A percentile compares a stretch with the other conserved stretches of the same genome.
These are phyloP conservation scores for Clarireedia monteithiana DNA, from an alignment of 2,329 filamentous ascomycete species.

Conservation along the genomic window DNA sequence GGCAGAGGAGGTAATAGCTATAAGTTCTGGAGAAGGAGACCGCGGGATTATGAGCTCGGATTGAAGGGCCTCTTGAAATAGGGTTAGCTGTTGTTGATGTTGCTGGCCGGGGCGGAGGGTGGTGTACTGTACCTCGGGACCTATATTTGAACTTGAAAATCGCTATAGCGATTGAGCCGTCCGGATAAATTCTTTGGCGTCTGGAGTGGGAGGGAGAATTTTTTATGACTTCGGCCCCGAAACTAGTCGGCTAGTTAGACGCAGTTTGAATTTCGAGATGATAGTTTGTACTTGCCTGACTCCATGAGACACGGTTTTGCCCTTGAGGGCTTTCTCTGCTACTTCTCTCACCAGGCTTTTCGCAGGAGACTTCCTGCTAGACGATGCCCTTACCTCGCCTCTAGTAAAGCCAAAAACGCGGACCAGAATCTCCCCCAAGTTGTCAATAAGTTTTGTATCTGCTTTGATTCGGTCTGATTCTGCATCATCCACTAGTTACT, in stretches of 20 bases:
- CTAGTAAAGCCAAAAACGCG: slow-evolving; percentile 9
- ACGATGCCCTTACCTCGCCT: neutral
- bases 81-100: neutral
- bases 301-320: slow-evolving; percentile 2
- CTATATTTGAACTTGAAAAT: slow-evolving; percentile 8
- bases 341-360: neutral
- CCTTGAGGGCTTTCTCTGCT: slow-evolving; percentile 10
- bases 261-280: neutral
- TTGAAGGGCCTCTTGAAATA: slow-evolving; percentile 13
- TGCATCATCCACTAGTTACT: slow-evolving; percentile 14
- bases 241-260: no score
- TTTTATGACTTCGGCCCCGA: neutral
- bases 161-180: neutral
- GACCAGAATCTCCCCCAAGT: slow-evolving; percentile 15
- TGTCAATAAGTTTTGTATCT: slow-evolving; percentile 11
- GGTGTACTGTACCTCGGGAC: slow-evolving; percentile 1
- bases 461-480: slow-evolving; percentile 12
- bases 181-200: neutral
- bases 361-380: neutral
- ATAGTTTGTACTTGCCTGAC: slow-evolving; percentile 10
- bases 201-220: neutral
- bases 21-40: slow-evolving; percentile 12
- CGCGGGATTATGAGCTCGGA: slow-evolving; percentile 18
- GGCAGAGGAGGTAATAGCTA: neutral
- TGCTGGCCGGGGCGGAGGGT: neutral